Evolutionary conservation across 1,284 basidiomycete genomes (phyloP), one percentile per base, ranked within the genome.

Genomic region (Cryptococcus depauperatus): DNA sequence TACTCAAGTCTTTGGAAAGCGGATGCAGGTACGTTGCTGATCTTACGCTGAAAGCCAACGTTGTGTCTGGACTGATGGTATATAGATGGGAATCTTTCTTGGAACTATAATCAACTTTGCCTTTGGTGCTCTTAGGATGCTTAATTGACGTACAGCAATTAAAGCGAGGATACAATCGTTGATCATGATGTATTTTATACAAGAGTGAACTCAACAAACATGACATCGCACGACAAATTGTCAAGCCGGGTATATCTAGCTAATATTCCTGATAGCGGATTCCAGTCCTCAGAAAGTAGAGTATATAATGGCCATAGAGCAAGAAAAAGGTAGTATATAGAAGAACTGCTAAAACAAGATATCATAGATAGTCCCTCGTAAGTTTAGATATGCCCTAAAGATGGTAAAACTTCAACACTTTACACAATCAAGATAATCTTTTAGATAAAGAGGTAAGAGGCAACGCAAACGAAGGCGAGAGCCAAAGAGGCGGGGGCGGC

Each of bases 61-160:
- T 26, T 2, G 13, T 43, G 4, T 4, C 33, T 43, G 25, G 22
- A 35, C 22, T 29, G 41, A 35, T 44, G 22, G 34, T n/a, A 29
- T 10, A 6, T 41, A 69, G 67, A 66, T 69, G 51, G 68, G 65
- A 8, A 62, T 70, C 28, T 35, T 66, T 18, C 50, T 68, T 3
- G 68, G 66, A 14, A 63, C 62, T 4, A 34, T 64, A 4, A 43
- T 68, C 41, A 70, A 70, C 32, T 30, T 68, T 23, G 54, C 55
- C 3, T 64, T 68, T 47, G 68, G 59, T 6, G 64, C 59, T 1
- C 37, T 67, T 35, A 47, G 65, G n/a, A 58, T 66, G 33, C 41
- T 70, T 16, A 56, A 59, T 35, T 37, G 21, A 37, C n/a, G n/a
- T 9, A n/a, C n/a, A n/a, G n/a, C n/a, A n/a, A n/a, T n/a, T n/a